Evolutionary conservation across 192 early-diverging fungal genomes (phyloP).

Genomic region (Chytriomyces sp.): DNA sequence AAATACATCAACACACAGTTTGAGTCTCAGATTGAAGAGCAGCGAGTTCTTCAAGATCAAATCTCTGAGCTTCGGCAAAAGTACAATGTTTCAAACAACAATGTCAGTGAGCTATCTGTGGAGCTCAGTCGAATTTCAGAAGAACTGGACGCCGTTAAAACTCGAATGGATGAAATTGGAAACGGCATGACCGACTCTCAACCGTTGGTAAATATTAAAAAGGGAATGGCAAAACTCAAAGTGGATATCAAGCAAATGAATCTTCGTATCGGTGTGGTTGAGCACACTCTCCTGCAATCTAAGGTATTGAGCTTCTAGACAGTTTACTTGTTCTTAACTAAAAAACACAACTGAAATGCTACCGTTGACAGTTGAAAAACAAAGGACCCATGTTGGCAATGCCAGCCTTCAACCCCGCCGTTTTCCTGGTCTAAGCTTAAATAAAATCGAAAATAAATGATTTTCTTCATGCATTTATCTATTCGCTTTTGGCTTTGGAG

Average conservation of each 20-base stretch:
- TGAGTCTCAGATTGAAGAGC: conserved; percentile 55
- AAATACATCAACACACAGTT: conserved; percentile 69
- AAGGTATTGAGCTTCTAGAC: conserved; percentile 31
- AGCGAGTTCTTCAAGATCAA: conserved; percentile 55
- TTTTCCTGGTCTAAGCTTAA: conserved; percentile 15
- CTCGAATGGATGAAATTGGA: conserved; percentile 61
- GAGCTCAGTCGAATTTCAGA: conserved; percentile 53
- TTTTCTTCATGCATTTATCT: too few relatives aligned
- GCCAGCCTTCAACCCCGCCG: conserved; percentile 20
- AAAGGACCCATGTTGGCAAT: conserved; percentile 22
- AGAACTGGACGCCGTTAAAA: conserved; percentile 60
- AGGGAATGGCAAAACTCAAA: conserved; percentile 53
- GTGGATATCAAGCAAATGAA: conserved; percentile 69
- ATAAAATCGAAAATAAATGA: too few relatives aligned
- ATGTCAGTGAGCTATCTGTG: conserved; percentile 53
- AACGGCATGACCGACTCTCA: conserved; percentile 70
- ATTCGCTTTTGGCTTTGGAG: too few relatives aligned
- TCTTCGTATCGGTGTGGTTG: conserved; percentile 59
- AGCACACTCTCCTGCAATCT: conserved; percentile 56
- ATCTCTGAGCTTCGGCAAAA: conserved; percentile 58
- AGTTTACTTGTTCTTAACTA: not conserved
- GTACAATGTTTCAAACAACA: conserved; percentile 46
- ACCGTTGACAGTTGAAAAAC: conserved; percentile 12
- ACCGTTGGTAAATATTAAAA: conserved; percentile 58
- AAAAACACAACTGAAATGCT: not conserved